Base-by-base conservation (phyloP, 352 stramenopile genomes). In the Phytopythium sindhum region DNA sequence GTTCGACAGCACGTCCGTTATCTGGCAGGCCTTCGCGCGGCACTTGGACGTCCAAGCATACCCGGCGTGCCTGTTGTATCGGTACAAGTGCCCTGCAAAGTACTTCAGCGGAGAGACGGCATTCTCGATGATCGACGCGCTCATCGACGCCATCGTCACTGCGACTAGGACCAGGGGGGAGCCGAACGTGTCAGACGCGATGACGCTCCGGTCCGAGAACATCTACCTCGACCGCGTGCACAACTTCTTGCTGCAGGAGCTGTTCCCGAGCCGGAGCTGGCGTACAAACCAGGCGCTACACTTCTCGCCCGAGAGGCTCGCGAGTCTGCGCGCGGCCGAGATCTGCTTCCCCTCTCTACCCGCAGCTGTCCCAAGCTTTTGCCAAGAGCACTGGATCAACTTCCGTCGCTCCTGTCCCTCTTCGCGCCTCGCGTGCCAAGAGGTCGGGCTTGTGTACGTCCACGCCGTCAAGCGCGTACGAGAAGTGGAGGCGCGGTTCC, bases 161-260 rank as follows among this genome's bases (percentile, higher is more conserved):
- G 7, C 35, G 41, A 44, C 23, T 39, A 45, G 6, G 7, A 62
- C 10, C 2, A 50, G 50, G n/a, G 35, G 24, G 21, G 54, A 57
- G 0, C 61, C 65, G 6, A 57, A 35, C 2, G 7, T 24, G 7
- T 14, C 14, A 10, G 19, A 52, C 2, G 57, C 48, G 8, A 31
- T 73, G 21, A 62, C 59, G 8, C 17, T 75, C 24, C 69, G 69
- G 4, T 64, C 58, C 4, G 63, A 70, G 56, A 73, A 50, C 31
- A 48, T 69, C 37, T 85, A 68, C 24, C 56, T 74, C 15, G 72
- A 84, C 35, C 74, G 74, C 3, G 31, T 85, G 2, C 71, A 85
- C 57, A 67, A 85, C 26, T 80, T 74, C 37, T 51, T 77, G 35
- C 33, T 80, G 3, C 72, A 73, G 8, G 60, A 55, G 14, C 63